Base-by-base conservation (phyloP, 371 early-diverging fungal genomes). In the Mortierella sp. region DNA sequence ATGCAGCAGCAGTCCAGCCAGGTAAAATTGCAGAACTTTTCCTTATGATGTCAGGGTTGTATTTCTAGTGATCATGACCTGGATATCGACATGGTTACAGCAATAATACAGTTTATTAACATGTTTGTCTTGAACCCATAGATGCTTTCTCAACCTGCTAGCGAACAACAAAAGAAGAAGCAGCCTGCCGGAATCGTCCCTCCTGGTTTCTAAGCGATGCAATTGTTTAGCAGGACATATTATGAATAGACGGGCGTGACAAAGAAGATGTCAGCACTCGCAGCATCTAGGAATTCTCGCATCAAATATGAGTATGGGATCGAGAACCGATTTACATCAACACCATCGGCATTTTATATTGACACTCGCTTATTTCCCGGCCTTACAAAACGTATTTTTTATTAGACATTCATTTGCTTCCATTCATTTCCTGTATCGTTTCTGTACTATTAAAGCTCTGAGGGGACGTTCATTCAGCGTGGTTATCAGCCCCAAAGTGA, bases 1-100 rank as follows among this genome's bases (percentile, higher is more conserved):
- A 87, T 89, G 78, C 91, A 91, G 76, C 89, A 91, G 75, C 88
- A 89, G 64, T 58, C 64, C 54, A 70, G 43, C 35, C 80, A 80
- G 80, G 80, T 64, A 74, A 62, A 61, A n/a, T n/a, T 9, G n/a
- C 0, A 47, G 5, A 47, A n/a, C n/a, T n/a, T n/a, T n/a, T n/a
- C n/a, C n/a, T n/a, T n/a, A n/a, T n/a, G n/a, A n/a, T n/a, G n/a
- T n/a, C n/a, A n/a, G n/a, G n/a, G n/a, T n/a, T n/a, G n/a, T n/a
- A n/a, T n/a, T n/a, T n/a, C n/a, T n/a, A n/a, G n/a, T n/a, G n/a
- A n/a, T n/a, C n/a, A n/a, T n/a, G n/a, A n/a, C n/a, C n/a, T n/a
- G n/a, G n/a, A n/a, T n/a, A n/a, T n/a, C n/a, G n/a, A n/a, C n/a
- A n/a, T n/a, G n/a, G n/a, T n/a, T n/a, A n/a, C n/a, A n/a, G n/a